phyloP scores from a whole-genome alignment of 768 basidiomycete genomes.

The Kwoniella botswanensis region DNA sequence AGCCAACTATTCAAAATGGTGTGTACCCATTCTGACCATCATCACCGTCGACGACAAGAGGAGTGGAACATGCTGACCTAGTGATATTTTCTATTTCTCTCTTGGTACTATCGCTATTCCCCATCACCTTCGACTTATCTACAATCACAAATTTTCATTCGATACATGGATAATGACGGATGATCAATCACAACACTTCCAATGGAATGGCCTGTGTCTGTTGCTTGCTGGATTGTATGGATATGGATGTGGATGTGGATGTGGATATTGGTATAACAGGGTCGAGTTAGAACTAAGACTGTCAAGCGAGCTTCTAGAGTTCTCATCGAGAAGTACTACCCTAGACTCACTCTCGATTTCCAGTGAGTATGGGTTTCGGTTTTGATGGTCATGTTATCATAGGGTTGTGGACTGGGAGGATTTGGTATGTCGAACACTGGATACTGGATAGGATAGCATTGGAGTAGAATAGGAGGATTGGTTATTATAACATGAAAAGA shows the following conservation, averaged over 20 bases:
- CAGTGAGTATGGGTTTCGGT: constrained; percentile 61
- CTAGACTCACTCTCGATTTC: constrained; percentile 97
- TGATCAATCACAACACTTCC: not conserved
- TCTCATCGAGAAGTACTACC: constrained; percentile 99
- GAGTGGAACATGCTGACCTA: constrained; percentile 19
- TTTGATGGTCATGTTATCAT: not conserved
- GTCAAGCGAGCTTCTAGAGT: constrained; percentile 99
- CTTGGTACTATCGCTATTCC: not conserved
- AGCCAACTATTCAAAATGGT: constrained; percentile 28
- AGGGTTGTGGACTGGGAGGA: no score
- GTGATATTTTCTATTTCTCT: not conserved
- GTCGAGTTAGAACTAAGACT: constrained; percentile 99
- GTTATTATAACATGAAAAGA: no score
- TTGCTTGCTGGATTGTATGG: not conserved
- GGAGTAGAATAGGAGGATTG: no score
- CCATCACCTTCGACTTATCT: not conserved
- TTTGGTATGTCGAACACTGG: no score
- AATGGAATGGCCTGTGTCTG: not conserved
- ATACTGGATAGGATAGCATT: no score
- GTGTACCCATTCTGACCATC: not conserved
- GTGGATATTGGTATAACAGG: constrained; percentile 63
- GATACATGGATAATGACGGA: not conserved
- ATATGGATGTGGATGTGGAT: not conserved
- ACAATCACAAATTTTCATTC: not conserved
- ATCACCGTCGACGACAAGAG: not conserved